Conservation (phyloP, 73 alveolate genomes). For the Paramecium caudatum region DNA sequence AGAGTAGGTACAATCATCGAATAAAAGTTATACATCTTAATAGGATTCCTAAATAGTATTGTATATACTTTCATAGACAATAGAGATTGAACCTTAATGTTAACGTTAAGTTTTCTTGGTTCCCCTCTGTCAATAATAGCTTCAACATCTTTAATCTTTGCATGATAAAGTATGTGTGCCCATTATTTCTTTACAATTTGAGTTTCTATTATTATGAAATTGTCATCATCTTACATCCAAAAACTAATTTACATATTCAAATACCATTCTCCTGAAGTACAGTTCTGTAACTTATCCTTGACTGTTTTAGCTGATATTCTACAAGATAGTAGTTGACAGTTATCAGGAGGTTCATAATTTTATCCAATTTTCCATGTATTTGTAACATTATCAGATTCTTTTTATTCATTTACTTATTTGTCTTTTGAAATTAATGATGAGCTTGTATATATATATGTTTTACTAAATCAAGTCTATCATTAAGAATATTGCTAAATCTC, state of each 20-base stretch:
- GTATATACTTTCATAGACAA: neutral
- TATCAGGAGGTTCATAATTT: slow-evolving; percentile 33
- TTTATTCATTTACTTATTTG: neutral
- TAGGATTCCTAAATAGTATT: neutral
- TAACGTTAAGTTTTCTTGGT: slow-evolving; percentile 56
- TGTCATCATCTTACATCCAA: slow-evolving; percentile 65
- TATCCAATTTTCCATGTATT: slow-evolving; percentile 37
- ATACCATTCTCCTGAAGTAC: slow-evolving; percentile 67
- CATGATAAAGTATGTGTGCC: slow-evolving; percentile 56
- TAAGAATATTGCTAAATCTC: slow-evolving; percentile 48
- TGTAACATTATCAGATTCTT: neutral
- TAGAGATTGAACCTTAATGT: neutral
- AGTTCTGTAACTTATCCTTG: slow-evolving; percentile 13
- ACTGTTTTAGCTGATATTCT: slow-evolving; percentile 33
- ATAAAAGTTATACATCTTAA: slow-evolving; percentile 13
- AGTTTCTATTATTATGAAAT: slow-evolving; percentile 49
- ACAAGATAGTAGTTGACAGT: neutral
- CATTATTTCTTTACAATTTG: slow-evolving; percentile 50
- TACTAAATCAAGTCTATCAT: slow-evolving; percentile 30
- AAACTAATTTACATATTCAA: neutral
- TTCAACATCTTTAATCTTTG: slow-evolving; percentile 59
- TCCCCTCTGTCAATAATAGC: slow-evolving; percentile 64
- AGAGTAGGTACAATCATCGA: neutral
- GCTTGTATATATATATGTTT: neutral
- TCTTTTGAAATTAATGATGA: too few relatives aligned